A percentile compares a stretch with the other conserved stretches of the same genome.
These are phyloP conservation scores for Aspergillus baeticus DNA, from an alignment of 495 filamentous ascomycete genomes.

Conservation along the genomic window DNA sequence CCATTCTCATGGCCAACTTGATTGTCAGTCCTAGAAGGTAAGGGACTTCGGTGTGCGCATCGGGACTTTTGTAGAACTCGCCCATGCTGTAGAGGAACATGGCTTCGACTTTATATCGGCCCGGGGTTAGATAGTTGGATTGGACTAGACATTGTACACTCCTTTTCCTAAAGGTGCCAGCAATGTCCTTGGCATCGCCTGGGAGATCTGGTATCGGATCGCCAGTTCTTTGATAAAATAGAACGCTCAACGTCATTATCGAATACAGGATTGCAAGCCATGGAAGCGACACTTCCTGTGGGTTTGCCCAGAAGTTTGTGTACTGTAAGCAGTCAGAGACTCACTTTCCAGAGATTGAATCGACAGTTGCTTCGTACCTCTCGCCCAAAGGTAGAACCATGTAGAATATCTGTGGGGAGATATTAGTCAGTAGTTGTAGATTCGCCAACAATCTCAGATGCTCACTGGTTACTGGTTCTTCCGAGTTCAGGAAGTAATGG, in stretches of 20 bases:
- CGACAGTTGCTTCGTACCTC: slow-evolving; percentile 12
- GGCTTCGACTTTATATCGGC: slow-evolving; percentile 28
- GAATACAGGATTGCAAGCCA: slow-evolving; percentile 40
- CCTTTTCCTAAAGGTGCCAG: slow-evolving; percentile 2
- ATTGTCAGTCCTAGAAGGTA: slow-evolving; percentile 39
- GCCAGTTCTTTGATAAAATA: slow-evolving; percentile 28
- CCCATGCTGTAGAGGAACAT: slow-evolving; percentile 36
- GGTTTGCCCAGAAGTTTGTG: slow-evolving; percentile 36
- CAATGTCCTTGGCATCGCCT: slow-evolving; percentile 15
- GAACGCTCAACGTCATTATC: slow-evolving; percentile 31
- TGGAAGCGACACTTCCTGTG: slow-evolving; percentile 30
- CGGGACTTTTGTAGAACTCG: slow-evolving; percentile 37
- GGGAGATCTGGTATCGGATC: slow-evolving; percentile 25
- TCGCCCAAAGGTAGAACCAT: slow-evolving; percentile 17
- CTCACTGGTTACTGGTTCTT: slow-evolving; percentile 42
- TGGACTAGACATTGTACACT: slow-evolving; percentile 13
- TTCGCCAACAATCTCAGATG: background rate
- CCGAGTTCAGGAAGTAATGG: slow-evolving; percentile 42
- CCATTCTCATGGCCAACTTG: slow-evolving; percentile 44
- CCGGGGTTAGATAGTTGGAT: slow-evolving; percentile 12
- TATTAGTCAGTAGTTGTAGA: background rate
- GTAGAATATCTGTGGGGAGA: slow-evolving; percentile 8
- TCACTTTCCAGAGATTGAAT: background rate
- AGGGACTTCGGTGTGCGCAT: slow-evolving; percentile 36
- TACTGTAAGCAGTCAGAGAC: slow-evolving; percentile 23